Conservation (phyloP, 805 yeast genomes). For the Lachancea cidri region DNA sequence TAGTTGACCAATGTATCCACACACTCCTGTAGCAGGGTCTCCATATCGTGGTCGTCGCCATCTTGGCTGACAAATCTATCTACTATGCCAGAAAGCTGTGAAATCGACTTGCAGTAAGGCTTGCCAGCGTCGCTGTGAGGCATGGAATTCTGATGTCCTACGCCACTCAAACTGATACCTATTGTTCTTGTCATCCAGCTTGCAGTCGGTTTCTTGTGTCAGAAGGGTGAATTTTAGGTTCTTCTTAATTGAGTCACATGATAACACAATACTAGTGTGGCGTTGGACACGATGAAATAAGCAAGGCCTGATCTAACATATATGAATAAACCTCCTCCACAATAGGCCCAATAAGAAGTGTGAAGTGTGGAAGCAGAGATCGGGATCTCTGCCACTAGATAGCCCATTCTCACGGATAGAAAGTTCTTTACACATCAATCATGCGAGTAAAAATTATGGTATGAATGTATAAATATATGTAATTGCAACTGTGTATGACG, state of each 20-base stretch:
- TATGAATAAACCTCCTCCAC: no score
- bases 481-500: no score
- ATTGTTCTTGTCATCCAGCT: neutral
- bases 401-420: neutral
- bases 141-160: neutral
- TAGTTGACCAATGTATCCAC: slow-evolving; percentile 30
- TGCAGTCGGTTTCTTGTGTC: neutral
- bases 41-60: slow-evolving; percentile 18
- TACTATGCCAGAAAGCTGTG: slow-evolving; percentile 18
- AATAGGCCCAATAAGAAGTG: no score
- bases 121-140: slow-evolving; percentile 6
- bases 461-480: neutral
- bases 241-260: neutral
- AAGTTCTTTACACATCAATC: neutral
- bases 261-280: neutral
- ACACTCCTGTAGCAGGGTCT: slow-evolving; percentile 24
- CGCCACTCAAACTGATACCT: neutral
- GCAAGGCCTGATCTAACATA: no score
- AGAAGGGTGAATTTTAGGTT: neutral
- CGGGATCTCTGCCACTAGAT: no score
- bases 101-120: slow-evolving; percentile 14
- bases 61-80: slow-evolving; percentile 22
- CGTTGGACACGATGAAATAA: no score
- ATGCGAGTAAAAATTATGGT: neutral
- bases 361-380: no score